Evolutionary conservation across 2,329 filamentous ascomycete genomes (phyloP).

Genomic region (Aspergillus tamarii): DNA sequence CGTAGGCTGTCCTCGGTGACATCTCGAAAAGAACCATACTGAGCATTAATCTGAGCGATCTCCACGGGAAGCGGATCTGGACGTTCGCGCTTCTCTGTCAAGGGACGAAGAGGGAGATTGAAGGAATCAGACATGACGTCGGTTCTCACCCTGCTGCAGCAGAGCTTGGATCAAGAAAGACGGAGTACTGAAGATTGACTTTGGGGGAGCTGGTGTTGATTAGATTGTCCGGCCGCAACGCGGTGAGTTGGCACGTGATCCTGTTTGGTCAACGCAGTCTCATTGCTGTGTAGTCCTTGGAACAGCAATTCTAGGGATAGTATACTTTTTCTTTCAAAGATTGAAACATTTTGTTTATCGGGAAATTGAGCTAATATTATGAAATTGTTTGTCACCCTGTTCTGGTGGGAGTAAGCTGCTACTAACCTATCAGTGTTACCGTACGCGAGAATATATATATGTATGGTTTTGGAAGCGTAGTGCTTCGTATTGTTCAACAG

Average conservation of each 20-base stretch:
- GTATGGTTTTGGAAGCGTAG: neutral
- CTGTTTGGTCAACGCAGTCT: neutral
- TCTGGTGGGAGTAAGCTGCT: neutral
- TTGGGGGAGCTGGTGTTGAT: neutral
- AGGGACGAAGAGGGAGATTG: constrained; percentile 66
- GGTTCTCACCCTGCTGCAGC: neutral
- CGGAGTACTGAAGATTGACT: neutral
- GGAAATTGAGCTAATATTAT: neutral
- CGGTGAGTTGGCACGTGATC: neutral
- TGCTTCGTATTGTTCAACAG: neutral
- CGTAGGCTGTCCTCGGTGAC: constrained; percentile 74
- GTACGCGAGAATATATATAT: neutral
- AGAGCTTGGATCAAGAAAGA: neutral
- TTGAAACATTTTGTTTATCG: neutral
- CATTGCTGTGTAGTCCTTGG: neutral
- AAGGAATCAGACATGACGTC: constrained; percentile 45
- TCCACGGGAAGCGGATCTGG: constrained; percentile 69
- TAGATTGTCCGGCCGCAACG: neutral
- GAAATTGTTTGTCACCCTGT: neutral
- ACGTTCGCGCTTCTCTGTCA: constrained; percentile 49
- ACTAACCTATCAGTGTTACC: neutral
- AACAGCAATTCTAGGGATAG: neutral
- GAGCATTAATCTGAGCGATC: constrained; percentile 75
- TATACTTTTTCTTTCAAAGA: neutral
- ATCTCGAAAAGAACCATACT: constrained; percentile 80